Conservation (phyloP, 2,329 filamentous ascomycete genomes). For the Alternaria brassicae region DNA sequence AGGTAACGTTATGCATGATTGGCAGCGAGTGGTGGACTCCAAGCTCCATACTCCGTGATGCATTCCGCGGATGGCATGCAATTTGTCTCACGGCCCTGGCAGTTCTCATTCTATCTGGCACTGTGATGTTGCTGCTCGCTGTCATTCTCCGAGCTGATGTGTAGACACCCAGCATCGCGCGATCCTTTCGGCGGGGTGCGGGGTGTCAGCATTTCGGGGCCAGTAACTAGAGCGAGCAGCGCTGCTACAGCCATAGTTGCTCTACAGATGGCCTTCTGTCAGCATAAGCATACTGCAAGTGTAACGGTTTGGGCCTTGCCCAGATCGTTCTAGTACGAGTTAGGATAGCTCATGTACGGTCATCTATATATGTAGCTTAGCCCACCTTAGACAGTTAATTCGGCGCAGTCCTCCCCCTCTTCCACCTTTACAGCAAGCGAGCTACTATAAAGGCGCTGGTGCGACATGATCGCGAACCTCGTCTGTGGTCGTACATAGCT, state of each 20-base stretch:
- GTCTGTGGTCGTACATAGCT: not conserved
- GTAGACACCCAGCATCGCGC: not conserved
- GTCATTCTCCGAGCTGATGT: not conserved
- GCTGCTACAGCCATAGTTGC: not conserved
- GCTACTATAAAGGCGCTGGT: not conserved
- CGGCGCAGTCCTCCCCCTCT: no score
- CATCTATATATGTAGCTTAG: no score
- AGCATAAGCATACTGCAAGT: conserved; percentile 5
- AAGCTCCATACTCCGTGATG: not conserved
- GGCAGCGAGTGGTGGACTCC: not conserved
- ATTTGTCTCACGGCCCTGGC: not conserved
- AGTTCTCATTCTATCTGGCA: not conserved
- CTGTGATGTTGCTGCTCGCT: not conserved
- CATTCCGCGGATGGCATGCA: not conserved
- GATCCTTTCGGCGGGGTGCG: not conserved
- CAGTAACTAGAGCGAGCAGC: not conserved
- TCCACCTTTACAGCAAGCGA: no score
- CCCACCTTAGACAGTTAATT: no score
- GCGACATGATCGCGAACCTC: not conserved
- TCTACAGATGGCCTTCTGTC: not conserved
- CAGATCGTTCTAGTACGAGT: no score
- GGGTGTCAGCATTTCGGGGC: not conserved
- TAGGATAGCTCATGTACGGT: no score
- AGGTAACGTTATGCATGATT: not conserved
- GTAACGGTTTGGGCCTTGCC: no score